Evolutionary conservation across 306 rosid species (phyloP).

Genomic region (Pueraria montana): DNA sequence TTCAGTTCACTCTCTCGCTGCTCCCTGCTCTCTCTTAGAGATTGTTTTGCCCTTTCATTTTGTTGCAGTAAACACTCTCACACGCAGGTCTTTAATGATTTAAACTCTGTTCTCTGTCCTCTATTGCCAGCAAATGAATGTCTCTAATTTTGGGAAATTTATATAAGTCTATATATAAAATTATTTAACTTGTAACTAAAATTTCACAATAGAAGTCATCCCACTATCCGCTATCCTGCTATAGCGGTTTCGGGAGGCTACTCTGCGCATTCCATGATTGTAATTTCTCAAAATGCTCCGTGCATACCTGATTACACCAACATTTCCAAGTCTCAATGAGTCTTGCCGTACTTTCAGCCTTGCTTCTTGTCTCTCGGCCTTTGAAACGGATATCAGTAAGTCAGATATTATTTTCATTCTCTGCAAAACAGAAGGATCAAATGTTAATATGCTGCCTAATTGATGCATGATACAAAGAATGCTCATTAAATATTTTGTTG

Average conservation of each 20-base stretch:
- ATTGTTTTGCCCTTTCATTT: background rate
- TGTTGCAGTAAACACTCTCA: background rate
- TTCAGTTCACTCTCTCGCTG: no score
- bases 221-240: background rate
- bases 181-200: background rate
- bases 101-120: background rate
- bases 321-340: conserved; percentile 96
- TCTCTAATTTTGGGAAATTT: no score
- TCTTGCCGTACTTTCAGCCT: conserved; percentile 98
- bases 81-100: background rate
- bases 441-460: conserved; percentile 43
- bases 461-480: conserved; percentile 23
- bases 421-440: conserved; percentile 64
- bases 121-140: background rate
- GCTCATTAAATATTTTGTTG: conserved; percentile 1
- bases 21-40: no score
- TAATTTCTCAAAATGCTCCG: conserved; percentile 10
- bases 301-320: conserved; percentile 90
- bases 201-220: background rate
- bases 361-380: conserved; percentile 97
- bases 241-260: no score
- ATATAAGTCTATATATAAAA: background rate
- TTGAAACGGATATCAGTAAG: conserved; percentile 95
- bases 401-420: conserved; percentile 91
- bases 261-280: background rate